Percentiles rank a stretch among this genome's conserved stretches.
phyloP scores from a whole-genome alignment of 148 eudicot species.

The Nepenthes gracilis region DNA sequence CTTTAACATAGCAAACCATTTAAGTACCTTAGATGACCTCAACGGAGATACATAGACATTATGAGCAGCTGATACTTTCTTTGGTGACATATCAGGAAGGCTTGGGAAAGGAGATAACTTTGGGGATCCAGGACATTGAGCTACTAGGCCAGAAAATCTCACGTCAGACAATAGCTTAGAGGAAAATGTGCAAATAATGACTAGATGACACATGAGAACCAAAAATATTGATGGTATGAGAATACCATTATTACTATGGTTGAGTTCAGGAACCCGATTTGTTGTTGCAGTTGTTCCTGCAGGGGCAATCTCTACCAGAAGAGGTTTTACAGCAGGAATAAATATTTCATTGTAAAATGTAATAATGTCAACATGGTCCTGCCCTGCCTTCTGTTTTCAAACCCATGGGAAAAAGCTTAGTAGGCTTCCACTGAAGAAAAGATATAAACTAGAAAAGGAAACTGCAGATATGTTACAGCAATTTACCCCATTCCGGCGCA shows the following conservation, averaged over 20 bases:
- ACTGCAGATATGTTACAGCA: slow-evolving; percentile 1
- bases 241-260: slow-evolving; percentile 41
- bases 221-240: slow-evolving; percentile 1
- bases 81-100: slow-evolving; percentile 98
- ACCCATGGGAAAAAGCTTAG: slow-evolving; percentile 8
- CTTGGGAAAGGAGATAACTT: slow-evolving; percentile 71
- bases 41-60: slow-evolving; percentile 93
- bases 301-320: slow-evolving; percentile 73
- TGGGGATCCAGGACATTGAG: slow-evolving; percentile 75
- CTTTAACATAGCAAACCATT: not conserved
- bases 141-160: slow-evolving; percentile 24
- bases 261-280: slow-evolving; percentile 34
- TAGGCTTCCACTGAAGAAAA: not conserved
- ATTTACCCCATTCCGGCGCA: slow-evolving; percentile 59
- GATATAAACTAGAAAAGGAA: not conserved
- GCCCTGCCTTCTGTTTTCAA: slow-evolving; percentile 56
- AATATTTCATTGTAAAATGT: slow-evolving; percentile 89
- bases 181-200: not conserved
- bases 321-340: slow-evolving; percentile 78
- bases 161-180: slow-evolving; percentile 1
- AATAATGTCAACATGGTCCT: slow-evolving; percentile 88
- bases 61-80: slow-evolving; percentile 74
- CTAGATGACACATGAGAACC: not conserved
- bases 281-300: slow-evolving; percentile 26
- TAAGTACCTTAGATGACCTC: slow-evolving; percentile 85